These are phyloP conservation scores for Rhynchosporium secalis DNA, from an alignment of 2,329 filamentous ascomycete species.

Conservation along the genomic window DNA sequence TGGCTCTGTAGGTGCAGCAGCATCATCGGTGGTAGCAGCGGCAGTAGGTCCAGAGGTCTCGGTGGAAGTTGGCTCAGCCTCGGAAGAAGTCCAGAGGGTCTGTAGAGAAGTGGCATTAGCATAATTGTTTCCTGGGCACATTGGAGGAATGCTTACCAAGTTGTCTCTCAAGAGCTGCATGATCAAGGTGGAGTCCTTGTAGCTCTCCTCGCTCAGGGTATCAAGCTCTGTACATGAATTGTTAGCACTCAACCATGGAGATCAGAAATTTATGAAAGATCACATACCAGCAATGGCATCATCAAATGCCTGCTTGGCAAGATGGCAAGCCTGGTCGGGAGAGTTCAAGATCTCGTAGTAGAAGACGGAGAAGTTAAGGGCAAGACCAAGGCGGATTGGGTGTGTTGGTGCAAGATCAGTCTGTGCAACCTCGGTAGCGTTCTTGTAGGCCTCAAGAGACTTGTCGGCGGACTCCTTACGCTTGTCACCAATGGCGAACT, in stretches of 20 bases:
- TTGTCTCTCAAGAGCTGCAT: conserved; percentile 99
- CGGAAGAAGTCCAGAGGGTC: conserved; percentile 99
- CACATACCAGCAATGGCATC: conserved; percentile 84
- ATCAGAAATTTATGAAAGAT: background rate
- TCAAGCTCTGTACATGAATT: conserved; percentile 67
- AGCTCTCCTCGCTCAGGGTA: conserved; percentile 95
- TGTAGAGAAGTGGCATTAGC: conserved; percentile 42
- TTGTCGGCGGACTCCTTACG: conserved; percentile 93
- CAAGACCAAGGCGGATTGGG: conserved; percentile 88
- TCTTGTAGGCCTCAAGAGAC: conserved; percentile 96
- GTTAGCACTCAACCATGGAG: conserved; percentile 9
- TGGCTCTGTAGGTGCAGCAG: conserved; percentile 47
- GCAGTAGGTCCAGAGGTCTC: conserved; percentile 58
- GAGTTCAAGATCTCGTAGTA: conserved; percentile 99
- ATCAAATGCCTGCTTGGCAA: conserved; percentile 93
- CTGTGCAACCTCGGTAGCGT: conserved; percentile 84
- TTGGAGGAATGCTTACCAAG: conserved; percentile 49
- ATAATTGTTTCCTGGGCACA: background rate
- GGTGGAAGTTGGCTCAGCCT: conserved; percentile 78
- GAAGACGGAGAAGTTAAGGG: conserved; percentile 97
- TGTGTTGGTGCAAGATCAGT: conserved; percentile 89
- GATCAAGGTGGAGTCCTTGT: conserved; percentile 98
- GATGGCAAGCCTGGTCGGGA: conserved; percentile 95
- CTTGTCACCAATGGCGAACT: conserved; percentile 92
- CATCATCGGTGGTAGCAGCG: conserved; percentile 47